Percentiles rank a stretch among this genome's conserved stretches.
phyloP scores from a whole-genome alignment of 2,329 filamentous ascomycete species.

The Epichloe bromicola region DNA sequence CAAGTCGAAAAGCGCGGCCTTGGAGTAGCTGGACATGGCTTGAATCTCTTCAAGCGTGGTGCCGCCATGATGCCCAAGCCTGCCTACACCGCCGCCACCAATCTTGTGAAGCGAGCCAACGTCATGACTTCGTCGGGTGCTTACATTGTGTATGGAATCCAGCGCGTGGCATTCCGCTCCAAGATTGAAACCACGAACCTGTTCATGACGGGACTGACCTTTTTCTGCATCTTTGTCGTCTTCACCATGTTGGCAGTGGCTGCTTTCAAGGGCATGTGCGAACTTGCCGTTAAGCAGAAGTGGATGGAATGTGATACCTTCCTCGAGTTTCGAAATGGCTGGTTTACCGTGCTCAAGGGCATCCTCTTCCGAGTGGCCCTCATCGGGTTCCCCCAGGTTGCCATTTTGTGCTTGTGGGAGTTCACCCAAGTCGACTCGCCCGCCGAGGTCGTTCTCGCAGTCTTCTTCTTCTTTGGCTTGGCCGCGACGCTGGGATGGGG shows the following conservation, averaged over 20 bases:
- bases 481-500: conserved; percentile 70
- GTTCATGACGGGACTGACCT: conserved; percentile 81
- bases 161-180: conserved; percentile 65
- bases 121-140: conserved; percentile 40
- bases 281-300: conserved; percentile 58
- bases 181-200: conserved; percentile 84
- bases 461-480: conserved; percentile 81
- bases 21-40: conserved; percentile 22
- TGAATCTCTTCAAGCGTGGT: conserved; percentile 41
- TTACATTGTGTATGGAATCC: conserved; percentile 64
- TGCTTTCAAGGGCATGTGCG: conserved; percentile 69
- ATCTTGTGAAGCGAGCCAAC: conserved; percentile 40
- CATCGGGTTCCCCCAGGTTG: conserved; percentile 80
- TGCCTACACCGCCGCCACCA: conserved; percentile 19
- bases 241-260: conserved; percentile 60
- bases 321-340: conserved; percentile 85
- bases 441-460: conserved; percentile 72
- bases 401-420: conserved; percentile 86
- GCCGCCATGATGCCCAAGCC: conserved; percentile 36
- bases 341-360: conserved; percentile 84
- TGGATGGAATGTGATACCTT: conserved; percentile 81
- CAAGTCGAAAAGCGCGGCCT: conserved; percentile 57
- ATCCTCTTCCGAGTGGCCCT: conserved; percentile 84
- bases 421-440: conserved; percentile 75
- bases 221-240: conserved; percentile 76